These are phyloP conservation scores for Daldinia caldariorum DNA, from an alignment of 495 filamentous ascomycete genomes.

Conservation along the genomic window DNA sequence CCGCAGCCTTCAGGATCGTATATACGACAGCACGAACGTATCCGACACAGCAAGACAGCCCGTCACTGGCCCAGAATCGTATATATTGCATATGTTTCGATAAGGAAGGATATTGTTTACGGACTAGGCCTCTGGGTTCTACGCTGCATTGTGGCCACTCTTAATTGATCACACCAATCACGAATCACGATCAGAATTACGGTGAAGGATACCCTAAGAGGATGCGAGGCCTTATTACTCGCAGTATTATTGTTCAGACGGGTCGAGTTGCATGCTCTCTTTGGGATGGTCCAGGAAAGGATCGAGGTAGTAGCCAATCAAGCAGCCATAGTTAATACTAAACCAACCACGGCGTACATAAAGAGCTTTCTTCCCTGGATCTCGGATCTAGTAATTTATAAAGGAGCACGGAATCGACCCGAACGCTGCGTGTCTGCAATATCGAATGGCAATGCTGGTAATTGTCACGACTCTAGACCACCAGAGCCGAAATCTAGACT, in stretches of 20 bases:
- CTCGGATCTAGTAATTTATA: constrained; percentile 41
- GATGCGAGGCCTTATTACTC: constrained; percentile 23
- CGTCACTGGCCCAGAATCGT: constrained; percentile 2
- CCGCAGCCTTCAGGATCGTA: constrained; percentile 16
- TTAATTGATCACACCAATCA: constrained; percentile 8
- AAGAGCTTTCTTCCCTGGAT: constrained; percentile 32
- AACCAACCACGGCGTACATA: constrained; percentile 26
- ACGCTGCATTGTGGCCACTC: constrained; percentile 5
- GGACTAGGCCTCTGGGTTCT: neutral
- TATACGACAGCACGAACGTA: constrained; percentile 1
- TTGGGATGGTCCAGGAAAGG: constrained; percentile 26
- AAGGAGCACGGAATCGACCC: constrained; percentile 23
- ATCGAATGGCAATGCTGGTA: constrained; percentile 33
- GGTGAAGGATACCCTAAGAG: constrained; percentile 15
- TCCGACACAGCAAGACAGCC: constrained; percentile 10
- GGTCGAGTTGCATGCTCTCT: constrained; percentile 22
- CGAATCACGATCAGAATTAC: neutral
- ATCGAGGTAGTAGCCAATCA: constrained; percentile 34
- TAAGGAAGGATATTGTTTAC: neutral
- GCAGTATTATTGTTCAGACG: constrained; percentile 17
- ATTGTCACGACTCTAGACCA: constrained; percentile 35
- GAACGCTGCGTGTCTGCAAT: constrained; percentile 27
- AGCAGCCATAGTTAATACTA: constrained; percentile 21
- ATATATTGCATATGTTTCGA: neutral
- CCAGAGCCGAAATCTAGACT: constrained; percentile 30